Base-by-base conservation (phyloP, 164 flowering plant genomes). In the Piper betle region DNA sequence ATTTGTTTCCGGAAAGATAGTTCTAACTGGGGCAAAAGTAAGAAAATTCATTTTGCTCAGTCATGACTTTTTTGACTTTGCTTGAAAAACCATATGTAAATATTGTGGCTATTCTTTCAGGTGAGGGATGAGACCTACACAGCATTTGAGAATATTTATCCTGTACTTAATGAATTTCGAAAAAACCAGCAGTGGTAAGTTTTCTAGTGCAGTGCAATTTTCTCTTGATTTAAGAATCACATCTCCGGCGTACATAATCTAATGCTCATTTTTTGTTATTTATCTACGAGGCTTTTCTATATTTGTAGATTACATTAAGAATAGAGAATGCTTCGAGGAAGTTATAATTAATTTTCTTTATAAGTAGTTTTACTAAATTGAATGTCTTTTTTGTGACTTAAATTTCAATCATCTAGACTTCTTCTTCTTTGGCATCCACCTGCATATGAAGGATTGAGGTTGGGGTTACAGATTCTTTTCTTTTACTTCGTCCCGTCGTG, bases 21-120 rank as follows among this genome's bases (percentile, higher is more conserved):
- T 92, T 62, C 79, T 92, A 15, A 89, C 96, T 2, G 98, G 98
- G 37, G 96, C 96, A 1, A 92, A 92, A 93, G 96, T 84, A 57
- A 65, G 6, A 43, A 43, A 7, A n/a, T 2, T 43, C 2, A 43
- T 8, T 43, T 43, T 43, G 50, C 50, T 43, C 6, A 3, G 50
- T 43, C 50, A 43, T 43, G 50, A 43, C 50, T 43, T 15, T 55
- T 57, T 20, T 57, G 33, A 20, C 63, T 58, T 57, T 17, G 16
- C 43, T 18, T 57, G 67, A 41, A 18, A 59, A 59, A 61, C 52
- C 60, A 52, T 53, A 20, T 62, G 43, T 57, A 59, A 55, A 55
- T 48, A 25, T 37, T 12, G 20, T n/a, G 16, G 43, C 60, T 39
- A n/a, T n/a, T n/a, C 41, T n/a, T 71, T 62, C 71, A 87, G 94